A percentile compares a stretch with the other conserved stretches of the same genome.
Evolutionary conservation across 1,139 yeast species (phyloP).

Genomic region (Hansenula sp.): DNA sequence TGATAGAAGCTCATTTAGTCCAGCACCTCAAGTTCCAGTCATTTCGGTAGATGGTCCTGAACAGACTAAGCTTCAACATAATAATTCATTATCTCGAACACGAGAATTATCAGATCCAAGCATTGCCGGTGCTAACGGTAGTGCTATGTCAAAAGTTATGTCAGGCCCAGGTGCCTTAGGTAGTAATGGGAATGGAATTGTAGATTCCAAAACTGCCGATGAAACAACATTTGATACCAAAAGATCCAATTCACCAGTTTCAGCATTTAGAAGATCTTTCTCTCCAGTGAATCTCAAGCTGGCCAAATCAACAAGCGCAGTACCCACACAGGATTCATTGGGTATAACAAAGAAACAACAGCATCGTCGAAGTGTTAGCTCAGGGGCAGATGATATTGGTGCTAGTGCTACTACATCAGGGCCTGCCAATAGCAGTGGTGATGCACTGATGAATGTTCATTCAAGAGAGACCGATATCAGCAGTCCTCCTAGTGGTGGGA

Average conservation of each 20-base stretch:
- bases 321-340: slow-evolving; percentile 13
- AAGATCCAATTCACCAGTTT: slow-evolving; percentile 1
- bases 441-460: background rate
- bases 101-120: background rate
- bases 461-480: background rate
- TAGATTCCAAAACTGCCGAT: background rate
- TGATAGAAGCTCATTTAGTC: background rate
- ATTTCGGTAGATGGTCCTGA: background rate
- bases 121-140: background rate
- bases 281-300: slow-evolving; percentile 10
- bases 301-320: background rate
- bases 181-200: too few relatives aligned
- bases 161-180: background rate
- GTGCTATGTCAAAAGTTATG: background rate
- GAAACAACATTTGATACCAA: background rate
- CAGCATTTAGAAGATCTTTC: slow-evolving; percentile 9
- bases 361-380: slow-evolving; percentile 10
- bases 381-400: slow-evolving; percentile 1
- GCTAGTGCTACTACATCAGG: slow-evolving; percentile 2
- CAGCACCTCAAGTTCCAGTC: background rate
- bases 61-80: background rate
- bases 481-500: background rate
- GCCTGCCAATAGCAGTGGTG: slow-evolving; percentile 4
- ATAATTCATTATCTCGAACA: background rate
- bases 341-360: background rate